Evolutionary conservation across 2,329 filamentous ascomycete genomes (phyloP), one percentile per base, ranked within the genome.

Genomic region (Cercospora berteroae): DNA sequence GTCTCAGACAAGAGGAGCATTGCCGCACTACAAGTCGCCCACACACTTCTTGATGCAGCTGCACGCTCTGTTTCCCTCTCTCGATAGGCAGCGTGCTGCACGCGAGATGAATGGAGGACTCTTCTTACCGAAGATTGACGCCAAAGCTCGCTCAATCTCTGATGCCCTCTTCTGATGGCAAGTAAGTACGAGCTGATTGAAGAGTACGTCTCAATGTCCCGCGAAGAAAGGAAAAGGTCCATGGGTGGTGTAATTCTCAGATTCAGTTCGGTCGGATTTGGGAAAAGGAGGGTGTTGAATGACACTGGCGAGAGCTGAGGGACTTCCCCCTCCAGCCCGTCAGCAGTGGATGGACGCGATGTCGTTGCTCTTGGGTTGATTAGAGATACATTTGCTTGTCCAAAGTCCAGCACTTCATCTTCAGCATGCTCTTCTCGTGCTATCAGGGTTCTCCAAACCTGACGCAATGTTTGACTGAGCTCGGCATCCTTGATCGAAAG

Each of bases 1-100:
- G 92, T 90, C 77, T 97, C 94, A 0, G 91, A 92, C 3, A 98
- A 83, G 72, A 98, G 91, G 80, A 97, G 97, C 4, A 96, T 87
- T 1, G 92, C 90, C 2, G 93, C 91, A 75, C 91, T 93, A 72
- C 91, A 90, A 0, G 92, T 96, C 0, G 93, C 94, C 95, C 95
- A 99, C 0, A 94, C 87, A 70, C 89, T 90, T 16, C 95, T 88
- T 85, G 96, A 90, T 0, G 87, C 85, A 36, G 84, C 83, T 4
- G 86, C 85, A 18, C 94, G 86, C 16, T 81, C 77, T 27, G 87
- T 87, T 71, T 89, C 87, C 60, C 91, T 86, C 72, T 86, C 81
- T 29, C 93, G 86, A 10, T 91, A 84, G 23, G 86, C 81, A 27
- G 81, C 82, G 16, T 92, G 85, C 68, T 87, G 86, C 18, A 85